Evolutionary conservation across 148 eudicot genomes (phyloP), one percentile per base, ranked within the genome.

Genomic region (Chenopodium formosanum): DNA sequence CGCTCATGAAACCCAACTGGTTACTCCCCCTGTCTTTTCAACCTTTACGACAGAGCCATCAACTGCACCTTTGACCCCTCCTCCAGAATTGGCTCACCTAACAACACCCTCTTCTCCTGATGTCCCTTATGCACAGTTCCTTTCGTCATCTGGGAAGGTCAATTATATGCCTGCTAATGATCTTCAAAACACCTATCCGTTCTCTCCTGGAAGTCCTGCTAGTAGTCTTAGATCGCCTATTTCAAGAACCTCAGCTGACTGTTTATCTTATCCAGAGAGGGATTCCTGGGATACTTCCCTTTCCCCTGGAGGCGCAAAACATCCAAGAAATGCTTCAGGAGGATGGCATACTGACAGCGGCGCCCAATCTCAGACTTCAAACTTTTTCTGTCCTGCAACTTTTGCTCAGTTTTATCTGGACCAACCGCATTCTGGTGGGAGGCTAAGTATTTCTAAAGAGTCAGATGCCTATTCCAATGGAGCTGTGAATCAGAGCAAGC

Each of bases 51-150:
- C 99, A 65, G 97, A 96, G 88, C 99, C 99, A 70, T 96, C 99
- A 23, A 96, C 98, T 67, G 99, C 99, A 77, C 99, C 99, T 83
- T 81, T 92, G 70, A 96, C 99, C 12, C 99, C 99, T 62, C 99
- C 99, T 19, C 98, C 98, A 0, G 99, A 96, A 83, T 74, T 94
- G 85, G 95, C 98, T 58, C 98, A 94, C 86, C 72, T 94, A 64
- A 96, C 99, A n/a, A 96, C 98, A 34, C 99, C 99, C 32, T 96
- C 99, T 78, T 96, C 99, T 63, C 99, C 99, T 1, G 99, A 96
- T 84, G 99, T 96, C 22, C 99, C 99, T 77, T 96, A 75, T 84
- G 99, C 99, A 17, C 97, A 88, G 78, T 92, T 93, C 81, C 94
- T 96, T 50, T 91, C 99, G 37, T 92, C 97, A 37, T 75, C 95